These are phyloP conservation scores for Draba incana DNA, from an alignment of 345 rosid species.

Conservation along the genomic window DNA sequence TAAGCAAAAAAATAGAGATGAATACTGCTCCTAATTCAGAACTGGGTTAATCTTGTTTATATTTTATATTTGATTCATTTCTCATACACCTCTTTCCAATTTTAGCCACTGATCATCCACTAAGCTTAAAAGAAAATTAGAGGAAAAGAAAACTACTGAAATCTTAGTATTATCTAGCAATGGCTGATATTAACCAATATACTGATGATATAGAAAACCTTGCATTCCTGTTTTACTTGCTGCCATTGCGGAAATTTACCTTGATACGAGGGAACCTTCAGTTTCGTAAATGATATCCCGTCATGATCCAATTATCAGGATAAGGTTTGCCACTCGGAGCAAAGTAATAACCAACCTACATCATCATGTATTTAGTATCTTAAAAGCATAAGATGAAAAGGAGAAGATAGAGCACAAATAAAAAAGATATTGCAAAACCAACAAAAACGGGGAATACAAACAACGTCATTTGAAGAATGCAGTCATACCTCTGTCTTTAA, in stretches of 20 bases:
- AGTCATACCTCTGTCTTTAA: conserved; percentile 83
- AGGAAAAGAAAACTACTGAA: background rate
- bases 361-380: conserved; percentile 40
- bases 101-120: conserved; percentile 6
- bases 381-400: conserved; percentile 16
- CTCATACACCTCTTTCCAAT: conserved; percentile 1
- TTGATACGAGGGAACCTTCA: conserved; percentile 81
- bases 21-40: conserved; percentile 4
- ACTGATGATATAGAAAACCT: conserved; percentile 1
- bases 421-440: conserved; percentile 1
- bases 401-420: conserved; percentile 5
- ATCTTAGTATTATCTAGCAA: background rate
- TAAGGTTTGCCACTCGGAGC: conserved; percentile 99
- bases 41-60: background rate
- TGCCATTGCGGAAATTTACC: conserved; percentile 50
- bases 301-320: conserved; percentile 98
- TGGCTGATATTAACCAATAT: conserved; percentile 11
- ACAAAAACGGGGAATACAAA: conserved; percentile 10
- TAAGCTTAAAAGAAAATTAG: conserved; percentile 14
- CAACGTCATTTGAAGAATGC: conserved; percentile 23
- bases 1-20: background rate
- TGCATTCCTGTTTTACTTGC: conserved; percentile 16
- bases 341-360: conserved; percentile 91
- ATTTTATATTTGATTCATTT: background rate
- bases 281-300: conserved; percentile 87